These are phyloP conservation scores for Lathyrus oleraceus DNA, from an alignment of 306 rosid genomes.

Conservation along the genomic window DNA sequence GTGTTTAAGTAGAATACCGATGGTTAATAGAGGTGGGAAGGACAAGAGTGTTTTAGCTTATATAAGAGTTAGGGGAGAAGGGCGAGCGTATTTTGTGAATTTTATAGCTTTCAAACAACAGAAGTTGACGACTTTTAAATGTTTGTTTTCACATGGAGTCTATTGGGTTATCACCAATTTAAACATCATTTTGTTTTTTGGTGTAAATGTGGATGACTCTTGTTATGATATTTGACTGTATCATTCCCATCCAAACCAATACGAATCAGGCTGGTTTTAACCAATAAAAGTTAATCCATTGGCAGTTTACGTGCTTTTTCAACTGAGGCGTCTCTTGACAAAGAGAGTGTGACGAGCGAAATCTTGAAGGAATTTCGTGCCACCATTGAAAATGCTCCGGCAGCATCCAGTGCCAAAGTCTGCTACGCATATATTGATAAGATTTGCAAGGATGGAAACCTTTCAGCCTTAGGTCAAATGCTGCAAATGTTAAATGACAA, in stretches of 20 bases:
- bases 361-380: conserved; percentile 48
- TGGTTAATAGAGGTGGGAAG: not conserved
- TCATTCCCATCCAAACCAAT: conserved; percentile 32
- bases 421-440: conserved; percentile 39
- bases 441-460: conserved; percentile 49
- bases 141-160: not conserved
- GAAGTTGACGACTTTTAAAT: not conserved
- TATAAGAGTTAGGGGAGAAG: not conserved
- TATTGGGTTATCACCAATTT: conserved; percentile 20
- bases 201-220: conserved; percentile 13
- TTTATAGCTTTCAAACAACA: not conserved
- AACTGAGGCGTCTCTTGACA: conserved; percentile 47
- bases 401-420: conserved; percentile 32
- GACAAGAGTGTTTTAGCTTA: not conserved
- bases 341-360: conserved; percentile 39
- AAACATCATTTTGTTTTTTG: not conserved
- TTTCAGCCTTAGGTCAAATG: conserved; percentile 45
- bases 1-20: not conserved
- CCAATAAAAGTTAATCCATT: conserved; percentile 27
- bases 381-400: conserved; percentile 39
- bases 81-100: not conserved
- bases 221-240: not conserved
- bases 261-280: conserved; percentile 32
- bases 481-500: conserved; percentile 48
- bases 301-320: conserved; percentile 44